Conservation (phyloP, 2,329 filamentous ascomycete genomes). For the Ophiostoma angusticollis region DNA sequence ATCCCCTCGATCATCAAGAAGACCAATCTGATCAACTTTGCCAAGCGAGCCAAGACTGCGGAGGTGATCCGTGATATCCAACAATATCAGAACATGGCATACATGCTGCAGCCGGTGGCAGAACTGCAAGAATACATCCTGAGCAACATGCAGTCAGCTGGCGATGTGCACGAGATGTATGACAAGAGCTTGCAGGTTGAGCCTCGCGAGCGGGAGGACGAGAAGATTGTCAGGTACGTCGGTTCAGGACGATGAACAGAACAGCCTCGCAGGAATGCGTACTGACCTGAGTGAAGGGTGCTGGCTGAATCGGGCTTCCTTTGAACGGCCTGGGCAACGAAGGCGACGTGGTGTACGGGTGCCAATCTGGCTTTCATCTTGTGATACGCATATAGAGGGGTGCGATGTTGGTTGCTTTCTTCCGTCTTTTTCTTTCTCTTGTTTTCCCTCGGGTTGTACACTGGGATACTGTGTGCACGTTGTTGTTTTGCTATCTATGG, state of each 20-base stretch:
- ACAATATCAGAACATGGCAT: conserved; percentile 97
- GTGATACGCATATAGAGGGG: conserved; percentile 10
- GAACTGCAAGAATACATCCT: conserved; percentile 96
- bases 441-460: not conserved
- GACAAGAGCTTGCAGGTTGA: conserved; percentile 90
- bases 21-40: conserved; percentile 94
- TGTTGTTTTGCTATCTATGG: not conserved
- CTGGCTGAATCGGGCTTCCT: conserved; percentile 24
- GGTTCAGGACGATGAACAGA: not conserved
- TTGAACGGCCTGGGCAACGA: conserved; percentile 11
- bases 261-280: no score
- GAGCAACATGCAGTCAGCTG: conserved; percentile 88
- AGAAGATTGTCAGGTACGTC: conserved; percentile 92
- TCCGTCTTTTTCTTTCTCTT: not conserved
- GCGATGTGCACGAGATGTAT: conserved; percentile 99
- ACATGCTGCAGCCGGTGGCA: conserved; percentile 73
- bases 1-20: conserved; percentile 95
- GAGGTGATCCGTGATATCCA: conserved; percentile 98
- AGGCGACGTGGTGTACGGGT: not conserved
- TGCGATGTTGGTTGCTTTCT: not conserved
- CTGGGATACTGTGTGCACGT: not conserved
- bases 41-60: conserved; percentile 93
- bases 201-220: conserved; percentile 90
- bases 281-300: conserved; percentile 18
- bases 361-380: conserved; percentile 1